phyloP scores from a whole-genome alignment of 1,284 basidiomycete species.

The Tilletia walkeri region DNA sequence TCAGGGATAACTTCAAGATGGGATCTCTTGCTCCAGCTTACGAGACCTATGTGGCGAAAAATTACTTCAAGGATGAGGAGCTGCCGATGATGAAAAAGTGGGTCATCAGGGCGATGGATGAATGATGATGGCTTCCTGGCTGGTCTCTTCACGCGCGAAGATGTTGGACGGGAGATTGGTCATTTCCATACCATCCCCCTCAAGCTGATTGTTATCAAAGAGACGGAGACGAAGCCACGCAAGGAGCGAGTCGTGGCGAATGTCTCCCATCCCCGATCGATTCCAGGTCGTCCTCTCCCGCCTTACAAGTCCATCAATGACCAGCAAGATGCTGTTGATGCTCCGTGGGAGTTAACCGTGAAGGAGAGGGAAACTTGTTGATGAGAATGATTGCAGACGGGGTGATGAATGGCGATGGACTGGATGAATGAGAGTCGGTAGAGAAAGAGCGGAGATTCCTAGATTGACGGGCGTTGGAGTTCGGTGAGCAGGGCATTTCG shows the following conservation, averaged over 20 bases:
- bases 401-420: too few species aligned
- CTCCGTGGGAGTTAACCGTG: neutral
- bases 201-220: neutral
- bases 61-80: neutral
- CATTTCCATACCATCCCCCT: neutral
- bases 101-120: neutral
- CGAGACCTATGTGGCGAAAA: neutral
- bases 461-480: too few species aligned
- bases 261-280: neutral
- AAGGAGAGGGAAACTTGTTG: too few species aligned
- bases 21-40: neutral
- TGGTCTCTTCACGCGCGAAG: neutral
- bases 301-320: conserved; percentile 7
- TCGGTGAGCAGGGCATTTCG: too few species aligned
- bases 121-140: neutral
- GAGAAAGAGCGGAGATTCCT: too few species aligned
- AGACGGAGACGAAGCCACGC: neutral
- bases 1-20: neutral
- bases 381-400: too few species aligned
- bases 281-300: neutral
- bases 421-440: too few species aligned
- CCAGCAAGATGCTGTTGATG: neutral
- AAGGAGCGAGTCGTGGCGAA: neutral
- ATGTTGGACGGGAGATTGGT: neutral
- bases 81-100: neutral